phyloP scores from a whole-genome alignment of 805 yeast species.

The Ogataea dorogensis region DNA sequence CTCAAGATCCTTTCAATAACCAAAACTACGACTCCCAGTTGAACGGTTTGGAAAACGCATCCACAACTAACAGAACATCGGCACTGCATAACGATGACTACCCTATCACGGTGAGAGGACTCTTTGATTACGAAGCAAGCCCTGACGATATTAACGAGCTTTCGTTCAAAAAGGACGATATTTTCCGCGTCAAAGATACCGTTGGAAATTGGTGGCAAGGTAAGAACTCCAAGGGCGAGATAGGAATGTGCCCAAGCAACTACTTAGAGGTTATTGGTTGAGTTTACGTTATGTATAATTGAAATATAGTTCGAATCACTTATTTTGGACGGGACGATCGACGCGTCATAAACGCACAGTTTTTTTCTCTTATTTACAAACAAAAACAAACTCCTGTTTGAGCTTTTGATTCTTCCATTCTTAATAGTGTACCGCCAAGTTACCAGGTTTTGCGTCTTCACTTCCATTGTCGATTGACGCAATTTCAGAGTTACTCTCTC shows the following conservation, averaged over 20 bases:
- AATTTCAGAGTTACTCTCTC: no score
- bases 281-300: neutral
- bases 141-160: slow-evolving; percentile 92
- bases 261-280: slow-evolving; percentile 71
- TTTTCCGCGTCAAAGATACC: slow-evolving; percentile 87
- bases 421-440: no score
- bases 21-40: slow-evolving; percentile 35
- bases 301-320: neutral
- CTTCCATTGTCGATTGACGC: no score
- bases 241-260: slow-evolving; percentile 95
- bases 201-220: slow-evolving; percentile 99
- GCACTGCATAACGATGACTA: slow-evolving; percentile 43
- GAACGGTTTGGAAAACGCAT: slow-evolving; percentile 38
- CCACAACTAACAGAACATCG: slow-evolving; percentile 19
- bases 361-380: slow-evolving; percentile 4
- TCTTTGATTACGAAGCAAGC: slow-evolving; percentile 84
- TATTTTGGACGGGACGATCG: slow-evolving; percentile 3
- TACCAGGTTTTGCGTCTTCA: no score
- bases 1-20: slow-evolving; percentile 23
- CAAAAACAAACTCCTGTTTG: slow-evolving; percentile 8
- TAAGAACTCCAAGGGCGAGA: slow-evolving; percentile 81
- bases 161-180: slow-evolving; percentile 85
- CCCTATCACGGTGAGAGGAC: slow-evolving; percentile 82
- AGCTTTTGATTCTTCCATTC: neutral
- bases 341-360: slow-evolving; percentile 4